Evolutionary conservation across 2,329 filamentous ascomycete genomes (phyloP).

Genomic region (Cylindrodendrum hubeiense): DNA sequence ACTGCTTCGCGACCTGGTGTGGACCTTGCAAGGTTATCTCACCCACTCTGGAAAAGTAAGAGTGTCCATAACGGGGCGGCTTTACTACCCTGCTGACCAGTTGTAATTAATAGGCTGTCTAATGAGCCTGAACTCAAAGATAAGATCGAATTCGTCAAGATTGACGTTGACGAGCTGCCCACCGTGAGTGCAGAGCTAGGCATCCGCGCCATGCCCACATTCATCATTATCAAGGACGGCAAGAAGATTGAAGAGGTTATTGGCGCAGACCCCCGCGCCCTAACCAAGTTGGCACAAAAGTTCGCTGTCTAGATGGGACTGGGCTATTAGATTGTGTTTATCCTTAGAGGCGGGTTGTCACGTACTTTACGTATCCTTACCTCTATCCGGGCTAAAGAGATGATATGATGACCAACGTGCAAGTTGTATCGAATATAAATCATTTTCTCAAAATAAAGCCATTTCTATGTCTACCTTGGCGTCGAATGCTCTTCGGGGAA

Average conservation of each 20-base stretch:
- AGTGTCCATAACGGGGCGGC: background rate
- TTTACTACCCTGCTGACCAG: background rate
- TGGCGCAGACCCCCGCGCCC: conserved; percentile 77
- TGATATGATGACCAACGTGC: background rate
- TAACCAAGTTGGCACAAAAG: conserved; percentile 34
- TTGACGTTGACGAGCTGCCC: conserved; percentile 88
- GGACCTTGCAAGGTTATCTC: conserved; percentile 94
- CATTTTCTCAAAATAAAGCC: background rate
- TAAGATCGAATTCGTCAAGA: conserved; percentile 82
- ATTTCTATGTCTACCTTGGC: background rate
- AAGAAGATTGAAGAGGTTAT: conserved; percentile 79
- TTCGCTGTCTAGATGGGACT: conserved; percentile 12
- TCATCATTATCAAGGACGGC: conserved; percentile 85
- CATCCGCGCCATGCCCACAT: conserved; percentile 93
- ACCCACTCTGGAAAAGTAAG: conserved; percentile 68
- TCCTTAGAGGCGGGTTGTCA: background rate
- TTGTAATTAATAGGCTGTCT: conserved; percentile 33
- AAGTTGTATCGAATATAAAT: background rate
- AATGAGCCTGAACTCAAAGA: conserved; percentile 62
- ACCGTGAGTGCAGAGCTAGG: conserved; percentile 82
- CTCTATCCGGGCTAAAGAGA: background rate
- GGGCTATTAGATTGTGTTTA: background rate
- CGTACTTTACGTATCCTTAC: conserved; percentile 1
- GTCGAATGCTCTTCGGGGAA: background rate
- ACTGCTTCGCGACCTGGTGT: conserved; percentile 78